Percentiles rank a stretch among this genome's conserved stretches.
Conservation (phyloP, 1,284 basidiomycete genomes). For the Cryptococcus deneoformans region DNA sequence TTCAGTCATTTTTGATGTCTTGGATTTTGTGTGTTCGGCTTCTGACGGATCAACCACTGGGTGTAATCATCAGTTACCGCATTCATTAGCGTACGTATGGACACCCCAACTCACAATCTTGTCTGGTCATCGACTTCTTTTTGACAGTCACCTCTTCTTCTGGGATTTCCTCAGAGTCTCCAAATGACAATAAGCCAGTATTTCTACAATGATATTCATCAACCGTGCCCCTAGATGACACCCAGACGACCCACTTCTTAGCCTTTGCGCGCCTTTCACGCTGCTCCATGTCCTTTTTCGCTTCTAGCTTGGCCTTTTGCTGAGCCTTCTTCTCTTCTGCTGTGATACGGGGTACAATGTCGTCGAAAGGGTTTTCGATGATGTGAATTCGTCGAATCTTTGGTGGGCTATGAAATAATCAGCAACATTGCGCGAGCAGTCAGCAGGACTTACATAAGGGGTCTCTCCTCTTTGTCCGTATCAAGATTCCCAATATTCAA, state of each 20-base stretch:
- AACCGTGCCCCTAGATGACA: not conserved
- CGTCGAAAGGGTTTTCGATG: constrained; percentile 88
- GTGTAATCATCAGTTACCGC: too few relatives aligned
- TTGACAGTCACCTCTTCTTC: constrained; percentile 56
- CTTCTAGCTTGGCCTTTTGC: constrained; percentile 69
- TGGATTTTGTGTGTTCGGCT: too few relatives aligned
- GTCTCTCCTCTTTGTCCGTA: constrained; percentile 73
- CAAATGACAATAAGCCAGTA: constrained; percentile 82
- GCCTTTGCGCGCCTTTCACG: constrained; percentile 65
- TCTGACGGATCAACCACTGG: too few relatives aligned
- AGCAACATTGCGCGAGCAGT: constrained; percentile 1
- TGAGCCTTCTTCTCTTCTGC: constrained; percentile 83
- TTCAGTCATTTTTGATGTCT: constrained; percentile 4
- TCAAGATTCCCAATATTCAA: constrained; percentile 88
- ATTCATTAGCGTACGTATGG: not conserved
- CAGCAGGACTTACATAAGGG: constrained; percentile 66
- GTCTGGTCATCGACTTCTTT: constrained; percentile 75
- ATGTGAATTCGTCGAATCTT: constrained; percentile 81
- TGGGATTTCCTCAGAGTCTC: constrained; percentile 67
- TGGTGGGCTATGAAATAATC: constrained; percentile 63
- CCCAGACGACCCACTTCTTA: constrained; percentile 63
- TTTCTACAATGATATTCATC: constrained; percentile 58
- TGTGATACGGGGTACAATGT: constrained; percentile 95
- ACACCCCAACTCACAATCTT: constrained; percentile 63
- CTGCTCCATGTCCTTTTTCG: constrained; percentile 72